These are phyloP conservation scores for Torulaspora indica DNA, from an alignment of 805 yeast genomes.

Conservation along the genomic window DNA sequence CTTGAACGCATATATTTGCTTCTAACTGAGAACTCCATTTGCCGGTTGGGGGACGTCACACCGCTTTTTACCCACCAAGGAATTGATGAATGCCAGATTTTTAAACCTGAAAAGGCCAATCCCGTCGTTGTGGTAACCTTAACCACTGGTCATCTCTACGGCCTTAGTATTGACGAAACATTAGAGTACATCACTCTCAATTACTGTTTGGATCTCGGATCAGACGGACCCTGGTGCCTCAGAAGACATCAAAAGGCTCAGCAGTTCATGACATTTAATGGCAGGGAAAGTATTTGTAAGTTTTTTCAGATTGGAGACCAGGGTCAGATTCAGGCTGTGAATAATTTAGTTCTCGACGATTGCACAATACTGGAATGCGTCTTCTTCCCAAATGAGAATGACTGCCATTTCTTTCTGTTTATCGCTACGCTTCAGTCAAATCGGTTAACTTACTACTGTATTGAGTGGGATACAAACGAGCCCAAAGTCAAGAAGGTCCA, in stretches of 20 bases:
- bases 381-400: slow-evolving; percentile 18
- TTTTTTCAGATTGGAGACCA: slow-evolving; percentile 21
- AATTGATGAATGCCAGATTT: slow-evolving; percentile 21
- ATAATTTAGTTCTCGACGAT: slow-evolving; percentile 22
- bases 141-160: slow-evolving; percentile 18
- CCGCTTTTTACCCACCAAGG: slow-evolving; percentile 14
- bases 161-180: slow-evolving; percentile 10
- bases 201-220: slow-evolving; percentile 25
- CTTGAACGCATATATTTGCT: slow-evolving; percentile 10
- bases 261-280: slow-evolving; percentile 19
- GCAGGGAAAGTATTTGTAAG: slow-evolving; percentile 17
- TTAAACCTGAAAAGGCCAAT: slow-evolving; percentile 2
- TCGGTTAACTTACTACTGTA: slow-evolving; percentile 24
- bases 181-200: slow-evolving; percentile 9
- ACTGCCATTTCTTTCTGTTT: slow-evolving; percentile 20
- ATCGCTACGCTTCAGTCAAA: slow-evolving; percentile 18
- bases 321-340: slow-evolving; percentile 21
- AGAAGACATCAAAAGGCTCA: slow-evolving; percentile 10
- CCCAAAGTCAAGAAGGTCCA: slow-evolving; percentile 27
- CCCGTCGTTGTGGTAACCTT: slow-evolving; percentile 15
- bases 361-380: slow-evolving; percentile 15
- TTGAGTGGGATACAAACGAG: slow-evolving; percentile 26
- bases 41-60: slow-evolving; percentile 13
- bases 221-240: slow-evolving; percentile 20
- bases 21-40: slow-evolving; percentile 17